Conservation (phyloP, 768 basidiomycete species). For the Termitomyces sp. region DNA sequence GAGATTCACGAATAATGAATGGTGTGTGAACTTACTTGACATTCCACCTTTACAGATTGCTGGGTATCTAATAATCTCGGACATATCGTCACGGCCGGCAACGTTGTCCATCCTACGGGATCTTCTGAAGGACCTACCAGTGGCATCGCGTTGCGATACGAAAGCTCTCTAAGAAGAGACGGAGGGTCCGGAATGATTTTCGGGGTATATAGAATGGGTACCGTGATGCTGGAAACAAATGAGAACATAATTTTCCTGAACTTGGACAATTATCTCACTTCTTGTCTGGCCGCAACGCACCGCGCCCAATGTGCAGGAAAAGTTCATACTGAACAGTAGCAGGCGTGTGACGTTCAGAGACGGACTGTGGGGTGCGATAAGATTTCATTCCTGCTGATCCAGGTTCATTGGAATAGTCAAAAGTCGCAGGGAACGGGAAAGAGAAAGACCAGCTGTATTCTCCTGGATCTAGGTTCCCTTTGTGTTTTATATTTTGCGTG, state of each 20-base stretch:
- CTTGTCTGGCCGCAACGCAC: constrained; percentile 32
- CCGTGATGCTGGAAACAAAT: constrained; percentile 8
- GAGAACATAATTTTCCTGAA: not conserved
- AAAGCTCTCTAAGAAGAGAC: constrained; percentile 29
- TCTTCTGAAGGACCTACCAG: constrained; percentile 30
- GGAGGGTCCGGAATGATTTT: constrained; percentile 25
- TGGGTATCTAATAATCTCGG: constrained; percentile 17
- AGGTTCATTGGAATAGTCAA: constrained; percentile 13
- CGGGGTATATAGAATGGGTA: constrained; percentile 30
- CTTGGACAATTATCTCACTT: constrained; percentile 22
- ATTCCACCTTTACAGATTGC: constrained; percentile 22
- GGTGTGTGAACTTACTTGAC: constrained; percentile 20
- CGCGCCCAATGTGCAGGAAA: constrained; percentile 31
- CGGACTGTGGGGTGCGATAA: constrained; percentile 27
- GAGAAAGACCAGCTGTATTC: constrained; percentile 36
- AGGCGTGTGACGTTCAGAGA: constrained; percentile 27
- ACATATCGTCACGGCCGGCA: constrained; percentile 15
- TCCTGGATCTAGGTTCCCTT: constrained; percentile 20
- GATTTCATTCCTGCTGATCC: constrained; percentile 3
- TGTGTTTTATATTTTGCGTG: constrained; percentile 8
- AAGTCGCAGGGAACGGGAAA: constrained; percentile 32
- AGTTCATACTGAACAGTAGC: constrained; percentile 35
- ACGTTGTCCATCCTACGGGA: constrained; percentile 30
- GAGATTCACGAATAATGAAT: not conserved
- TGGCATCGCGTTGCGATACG: constrained; percentile 25